Base-by-base conservation (phyloP, 306 rosid genomes). In the Lathyrus aphaca region DNA sequence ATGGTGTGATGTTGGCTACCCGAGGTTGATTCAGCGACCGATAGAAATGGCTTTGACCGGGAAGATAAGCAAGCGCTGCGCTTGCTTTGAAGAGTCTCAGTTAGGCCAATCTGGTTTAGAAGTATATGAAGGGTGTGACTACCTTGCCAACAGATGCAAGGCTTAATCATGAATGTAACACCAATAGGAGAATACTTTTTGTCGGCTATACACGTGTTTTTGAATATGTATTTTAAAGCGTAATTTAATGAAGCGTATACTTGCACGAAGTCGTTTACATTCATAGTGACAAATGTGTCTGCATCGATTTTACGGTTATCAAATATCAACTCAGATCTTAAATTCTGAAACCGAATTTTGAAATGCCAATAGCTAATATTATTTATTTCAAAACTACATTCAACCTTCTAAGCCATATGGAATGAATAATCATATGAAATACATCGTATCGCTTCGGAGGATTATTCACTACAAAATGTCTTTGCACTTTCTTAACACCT, bases 1-100 rank as follows among this genome's bases (percentile, higher is more conserved):
- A 55, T 90, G 98, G 98, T 93, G 97, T 73, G 96, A 93, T 65
- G 81, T 23, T 30, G 98, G 98, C 18, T 81, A 83, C 80, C 98
- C 98, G 3, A 85, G 98, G 71, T 84, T 90, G 64, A 82, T 93
- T 55, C 91, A 86, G 80, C 83, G 96, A 82, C 98, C 98, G 1
- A 11, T 80, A 35, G 97, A 93, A 77, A 90, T 93, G 71, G 98
- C 97, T 45, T 76, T 93, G 81, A 83, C 97, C 0, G 98, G 98
- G 44, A 93, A 90, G 80, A 86, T 88, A 88, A 88, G 96, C 73
- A 90, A 76, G 81, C 96, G 98, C 2, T 93, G 98, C 42, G 97
- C 96, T 61, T 93, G 96, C 84, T 90, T 88, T 75, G 80, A 81
- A 69, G 87, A 93, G 76, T 85, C 87, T 65, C 91, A 93, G 71